Percentiles rank a stretch among this genome's conserved stretches.
These are phyloP conservation scores for Cyberlindnera amylophila DNA, from an alignment of 805 yeast genomes.

Conservation along the genomic window DNA sequence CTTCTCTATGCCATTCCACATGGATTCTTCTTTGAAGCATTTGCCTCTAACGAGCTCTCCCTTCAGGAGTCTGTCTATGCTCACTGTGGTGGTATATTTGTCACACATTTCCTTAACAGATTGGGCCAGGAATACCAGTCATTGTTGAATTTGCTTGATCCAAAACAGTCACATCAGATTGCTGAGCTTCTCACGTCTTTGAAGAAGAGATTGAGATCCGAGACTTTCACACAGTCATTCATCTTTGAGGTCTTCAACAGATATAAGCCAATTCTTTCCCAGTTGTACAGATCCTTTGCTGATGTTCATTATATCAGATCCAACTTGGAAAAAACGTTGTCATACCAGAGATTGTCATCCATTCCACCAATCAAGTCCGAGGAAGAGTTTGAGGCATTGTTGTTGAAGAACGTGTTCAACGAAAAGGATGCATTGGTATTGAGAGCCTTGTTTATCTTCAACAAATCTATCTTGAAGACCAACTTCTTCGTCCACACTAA, in stretches of 20 bases:
- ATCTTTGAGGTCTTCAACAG: constrained; percentile 72
- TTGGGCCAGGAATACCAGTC: constrained; percentile 85
- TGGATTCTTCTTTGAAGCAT: constrained; percentile 71
- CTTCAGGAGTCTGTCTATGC: constrained; percentile 94
- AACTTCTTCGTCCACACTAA: constrained; percentile 92
- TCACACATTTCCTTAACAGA: constrained; percentile 90
- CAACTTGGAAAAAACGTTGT: constrained; percentile 69
- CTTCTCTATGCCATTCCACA: constrained; percentile 87
- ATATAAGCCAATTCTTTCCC: constrained; percentile 69
- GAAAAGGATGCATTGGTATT: constrained; percentile 79
- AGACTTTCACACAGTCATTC: constrained; percentile 84
- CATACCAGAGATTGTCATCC: constrained; percentile 81
- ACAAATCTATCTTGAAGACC: constrained; percentile 84
- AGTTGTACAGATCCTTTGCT: constrained; percentile 87
- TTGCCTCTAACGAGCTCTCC: constrained; percentile 73
- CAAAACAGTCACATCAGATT: constrained; percentile 57
- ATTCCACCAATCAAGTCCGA: constrained; percentile 71
- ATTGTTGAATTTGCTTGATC: constrained; percentile 59
- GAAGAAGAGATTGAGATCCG: constrained; percentile 87
- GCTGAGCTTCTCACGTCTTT: constrained; percentile 71
- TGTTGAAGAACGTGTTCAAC: constrained; percentile 64
- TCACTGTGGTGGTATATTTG: constrained; percentile 88
- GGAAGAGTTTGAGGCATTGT: constrained; percentile 65
- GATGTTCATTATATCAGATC: constrained; percentile 78
- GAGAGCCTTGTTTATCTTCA: constrained; percentile 78